Evolutionary conservation across 306 rosid species (phyloP).

Genomic region (Castanea mollissima): DNA sequence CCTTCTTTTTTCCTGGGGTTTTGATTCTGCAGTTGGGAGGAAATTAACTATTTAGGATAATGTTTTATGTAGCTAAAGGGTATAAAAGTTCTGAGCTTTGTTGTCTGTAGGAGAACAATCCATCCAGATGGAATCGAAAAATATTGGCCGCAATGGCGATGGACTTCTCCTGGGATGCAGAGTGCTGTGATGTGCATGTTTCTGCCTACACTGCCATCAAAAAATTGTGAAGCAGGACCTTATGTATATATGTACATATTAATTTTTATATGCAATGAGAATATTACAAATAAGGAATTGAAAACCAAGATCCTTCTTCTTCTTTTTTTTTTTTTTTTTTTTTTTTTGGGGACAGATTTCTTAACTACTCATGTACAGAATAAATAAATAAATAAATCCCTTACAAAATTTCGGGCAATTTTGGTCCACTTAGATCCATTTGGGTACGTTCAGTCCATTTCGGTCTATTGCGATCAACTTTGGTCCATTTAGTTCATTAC

Average conservation of each 20-base stretch:
- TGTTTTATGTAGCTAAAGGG: not conserved
- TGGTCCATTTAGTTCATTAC: too few species aligned
- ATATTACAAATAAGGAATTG: not conserved
- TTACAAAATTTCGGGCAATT: too few species aligned
- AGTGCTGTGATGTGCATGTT: slow-evolving; percentile 68
- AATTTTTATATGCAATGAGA: too few species aligned
- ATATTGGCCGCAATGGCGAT: slow-evolving; percentile 65
- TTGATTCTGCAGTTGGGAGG: not conserved
- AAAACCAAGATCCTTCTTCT: not conserved
- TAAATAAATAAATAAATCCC: too few species aligned
- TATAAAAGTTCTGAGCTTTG: slow-evolving; percentile 4
- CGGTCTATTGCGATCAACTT: too few species aligned
- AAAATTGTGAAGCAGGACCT: slow-evolving; percentile 35
- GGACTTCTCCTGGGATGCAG: slow-evolving; percentile 93
- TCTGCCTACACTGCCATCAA: slow-evolving; percentile 62
- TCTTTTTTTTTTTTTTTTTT: not conserved
- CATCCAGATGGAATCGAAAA: slow-evolving; percentile 55
- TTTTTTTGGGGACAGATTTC: too few species aligned
- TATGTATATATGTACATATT: slow-evolving; percentile 1
- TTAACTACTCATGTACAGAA: too few species aligned
- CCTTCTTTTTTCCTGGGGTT: not conserved
- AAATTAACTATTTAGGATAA: not conserved
- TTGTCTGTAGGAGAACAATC: slow-evolving; percentile 51
- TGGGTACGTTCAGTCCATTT: too few species aligned
- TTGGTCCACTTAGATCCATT: too few species aligned